Conservation (phyloP, 441 rosid species). For the Jatropha podagrica region DNA sequence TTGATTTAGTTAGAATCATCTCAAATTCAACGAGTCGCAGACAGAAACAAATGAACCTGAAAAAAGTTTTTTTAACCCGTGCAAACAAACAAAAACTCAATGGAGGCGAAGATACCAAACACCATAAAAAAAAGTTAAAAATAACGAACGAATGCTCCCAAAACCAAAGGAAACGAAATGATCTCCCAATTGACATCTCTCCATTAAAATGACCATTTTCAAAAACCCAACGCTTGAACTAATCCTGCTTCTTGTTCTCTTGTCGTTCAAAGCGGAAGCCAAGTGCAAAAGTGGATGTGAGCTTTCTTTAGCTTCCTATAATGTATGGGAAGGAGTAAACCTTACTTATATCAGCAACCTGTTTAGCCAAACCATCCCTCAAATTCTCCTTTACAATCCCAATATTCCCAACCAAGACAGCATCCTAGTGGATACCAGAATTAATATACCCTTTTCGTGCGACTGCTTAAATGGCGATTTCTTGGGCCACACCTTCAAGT, state of each 20-base stretch:
- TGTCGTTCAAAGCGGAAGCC: constrained; percentile 24
- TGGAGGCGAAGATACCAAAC: neutral
- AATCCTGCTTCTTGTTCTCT: neutral
- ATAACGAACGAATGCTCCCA: neutral
- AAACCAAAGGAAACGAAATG: neutral
- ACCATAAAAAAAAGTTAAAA: neutral
- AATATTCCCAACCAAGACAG: constrained; percentile 31
- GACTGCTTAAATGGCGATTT: constrained; percentile 40
- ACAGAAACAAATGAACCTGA: neutral
- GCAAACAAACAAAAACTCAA: neutral
- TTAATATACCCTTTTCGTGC: constrained; percentile 56
- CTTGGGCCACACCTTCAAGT: constrained; percentile 42
- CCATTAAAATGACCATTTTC: constrained; percentile 14
- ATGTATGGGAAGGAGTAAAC: constrained; percentile 32
- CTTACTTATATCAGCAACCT: constrained; percentile 36
- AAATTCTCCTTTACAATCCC: constrained; percentile 36
- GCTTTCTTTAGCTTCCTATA: constrained; percentile 55
- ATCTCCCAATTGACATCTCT: neutral
- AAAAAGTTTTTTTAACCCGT: neutral
- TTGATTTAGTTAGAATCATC: neutral
- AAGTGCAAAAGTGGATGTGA: constrained; percentile 45
- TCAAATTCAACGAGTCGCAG: neutral
- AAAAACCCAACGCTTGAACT: neutral
- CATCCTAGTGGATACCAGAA: constrained; percentile 13
- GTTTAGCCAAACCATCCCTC: constrained; percentile 19